Conservation (phyloP, 202 grass and related monocot species). For the Zizania palustris region DNA sequence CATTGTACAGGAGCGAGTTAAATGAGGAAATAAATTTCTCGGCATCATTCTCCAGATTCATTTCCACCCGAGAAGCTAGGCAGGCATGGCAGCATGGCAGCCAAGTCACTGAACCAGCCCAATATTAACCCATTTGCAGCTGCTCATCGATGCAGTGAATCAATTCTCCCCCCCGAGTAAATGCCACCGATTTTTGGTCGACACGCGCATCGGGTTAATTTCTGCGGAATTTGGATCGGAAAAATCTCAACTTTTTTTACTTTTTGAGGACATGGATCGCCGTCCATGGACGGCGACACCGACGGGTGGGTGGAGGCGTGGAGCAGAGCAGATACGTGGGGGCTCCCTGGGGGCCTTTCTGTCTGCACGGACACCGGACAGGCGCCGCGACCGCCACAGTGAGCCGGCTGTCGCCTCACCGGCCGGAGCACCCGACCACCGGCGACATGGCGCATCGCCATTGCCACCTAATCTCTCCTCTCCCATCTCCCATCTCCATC, state of each 20-base stretch:
- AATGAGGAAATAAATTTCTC: not conserved
- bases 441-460: not conserved
- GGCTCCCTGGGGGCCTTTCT: not conserved
- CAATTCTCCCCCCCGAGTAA: not conserved
- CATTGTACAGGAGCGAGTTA: not conserved
- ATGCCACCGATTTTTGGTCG: slow-evolving; percentile 1
- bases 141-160: not conserved
- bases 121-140: slow-evolving; percentile 4
- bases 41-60: not conserved
- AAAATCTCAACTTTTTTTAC: not conserved
- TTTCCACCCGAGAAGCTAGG: not conserved
- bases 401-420: not conserved
- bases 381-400: not conserved
- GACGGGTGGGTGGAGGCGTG: not conserved
- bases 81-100: not conserved
- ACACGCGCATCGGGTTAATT: not conserved
- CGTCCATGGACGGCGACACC: not conserved
- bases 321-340: not conserved
- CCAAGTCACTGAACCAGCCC: not conserved
- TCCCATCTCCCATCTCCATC: not conserved
- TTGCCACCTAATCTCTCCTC: not conserved
- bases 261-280: not conserved
- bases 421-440: not conserved
- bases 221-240: not conserved
- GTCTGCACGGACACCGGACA: not conserved